A percentile compares a stretch with the other conserved stretches of the same genome.
These are phyloP conservation scores for Phaffomyces antillensis DNA, from an alignment of 805 yeast genomes.

Conservation along the genomic window DNA sequence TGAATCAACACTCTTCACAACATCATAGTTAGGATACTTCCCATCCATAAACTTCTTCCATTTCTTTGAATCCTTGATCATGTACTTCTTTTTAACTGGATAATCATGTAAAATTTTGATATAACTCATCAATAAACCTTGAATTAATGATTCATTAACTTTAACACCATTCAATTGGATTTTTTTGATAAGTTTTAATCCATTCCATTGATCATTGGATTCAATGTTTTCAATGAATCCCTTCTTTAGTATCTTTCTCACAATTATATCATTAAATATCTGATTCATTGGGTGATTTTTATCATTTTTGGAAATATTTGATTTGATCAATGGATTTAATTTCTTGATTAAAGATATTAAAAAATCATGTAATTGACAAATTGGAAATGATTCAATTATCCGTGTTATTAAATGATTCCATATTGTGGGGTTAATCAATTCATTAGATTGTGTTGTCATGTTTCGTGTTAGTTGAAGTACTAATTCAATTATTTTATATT, in stretches of 20 bases:
- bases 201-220: conserved; percentile 17
- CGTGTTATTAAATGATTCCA: no score
- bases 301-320: no score
- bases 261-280: conserved; percentile 11
- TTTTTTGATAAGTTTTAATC: conserved; percentile 13
- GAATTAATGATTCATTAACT: conserved; percentile 9
- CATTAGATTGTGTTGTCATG: no score
- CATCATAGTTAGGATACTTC: conserved; percentile 7
- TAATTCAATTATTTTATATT: conserved; percentile 5
- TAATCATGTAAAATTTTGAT: conserved; percentile 9
- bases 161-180: conserved; percentile 14
- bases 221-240: conserved; percentile 14
- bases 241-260: conserved; percentile 12
- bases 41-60: neutral
- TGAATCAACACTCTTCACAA: conserved; percentile 7
- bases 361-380: no score
- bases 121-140: conserved; percentile 12
- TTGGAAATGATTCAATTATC: no score
- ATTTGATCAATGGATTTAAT: no score
- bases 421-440: no score
- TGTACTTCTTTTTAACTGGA: neutral
- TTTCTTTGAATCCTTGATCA: neutral
- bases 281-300: conserved; percentile 15
- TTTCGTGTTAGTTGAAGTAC: neutral
- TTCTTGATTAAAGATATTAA: no score